A percentile compares a stretch with the other conserved stretches of the same genome.
Conservation (phyloP, 2,329 filamentous ascomycete species). For the Aspergillus quadrilineatus region DNA sequence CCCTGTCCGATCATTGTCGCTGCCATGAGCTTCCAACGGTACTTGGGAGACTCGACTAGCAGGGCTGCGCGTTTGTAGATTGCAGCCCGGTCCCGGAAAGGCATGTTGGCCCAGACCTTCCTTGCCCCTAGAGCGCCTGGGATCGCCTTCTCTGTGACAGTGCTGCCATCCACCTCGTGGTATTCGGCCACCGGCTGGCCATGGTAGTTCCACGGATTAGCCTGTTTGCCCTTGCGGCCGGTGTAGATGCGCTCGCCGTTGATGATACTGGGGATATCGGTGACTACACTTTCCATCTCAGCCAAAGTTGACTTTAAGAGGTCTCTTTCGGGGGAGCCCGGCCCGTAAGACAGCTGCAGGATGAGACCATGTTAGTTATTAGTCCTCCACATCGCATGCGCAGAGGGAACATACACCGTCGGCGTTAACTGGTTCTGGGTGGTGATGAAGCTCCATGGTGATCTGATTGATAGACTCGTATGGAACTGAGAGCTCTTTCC, state of each 20-base stretch:
- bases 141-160: not conserved
- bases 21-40: constrained; percentile 92
- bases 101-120: not conserved
- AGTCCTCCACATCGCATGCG: not conserved
- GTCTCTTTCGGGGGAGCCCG: not conserved
- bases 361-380: not conserved
- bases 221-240: not conserved
- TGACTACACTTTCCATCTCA: not conserved
- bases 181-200: not conserved
- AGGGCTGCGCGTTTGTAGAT: constrained; percentile 63
- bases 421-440: not conserved
- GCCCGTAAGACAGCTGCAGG: not conserved
- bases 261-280: not conserved
- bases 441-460: not conserved
- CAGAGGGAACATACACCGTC: not conserved
- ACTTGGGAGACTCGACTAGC: constrained; percentile 74
- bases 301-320: not conserved
- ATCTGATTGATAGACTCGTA: not conserved
- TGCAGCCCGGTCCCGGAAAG: not conserved
- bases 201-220: not conserved
- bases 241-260: not conserved
- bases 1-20: constrained; percentile 93
- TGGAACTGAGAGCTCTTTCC: no score
- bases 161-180: not conserved
- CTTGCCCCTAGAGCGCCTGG: not conserved